Evolutionary conservation across 371 early-diverging fungal genomes (phyloP).

Genomic region (Rhizopus arrhizus): DNA sequence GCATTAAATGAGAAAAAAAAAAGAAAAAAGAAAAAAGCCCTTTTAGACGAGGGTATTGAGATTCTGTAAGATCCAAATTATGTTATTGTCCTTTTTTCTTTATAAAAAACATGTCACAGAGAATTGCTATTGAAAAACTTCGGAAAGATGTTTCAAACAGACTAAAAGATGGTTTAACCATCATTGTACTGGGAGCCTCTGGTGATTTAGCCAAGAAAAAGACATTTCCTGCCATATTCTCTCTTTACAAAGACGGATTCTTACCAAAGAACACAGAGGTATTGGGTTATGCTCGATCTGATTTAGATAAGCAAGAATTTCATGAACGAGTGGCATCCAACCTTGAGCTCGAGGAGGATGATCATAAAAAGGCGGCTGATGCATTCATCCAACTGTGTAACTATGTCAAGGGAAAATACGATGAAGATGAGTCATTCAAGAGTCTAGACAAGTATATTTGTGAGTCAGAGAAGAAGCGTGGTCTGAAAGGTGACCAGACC

Average conservation of each 20-base stretch:
- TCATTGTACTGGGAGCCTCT: constrained; percentile 84
- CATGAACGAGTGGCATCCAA: constrained; percentile 68
- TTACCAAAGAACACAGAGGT: constrained; percentile 78
- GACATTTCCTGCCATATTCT: constrained; percentile 96
- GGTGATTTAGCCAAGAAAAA: constrained; percentile 98
- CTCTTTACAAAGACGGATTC: constrained; percentile 74
- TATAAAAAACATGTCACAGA: constrained; percentile 1
- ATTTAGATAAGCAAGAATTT: constrained; percentile 76
- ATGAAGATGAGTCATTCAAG: constrained; percentile 74
- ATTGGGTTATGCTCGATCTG: constrained; percentile 95
- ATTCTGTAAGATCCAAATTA: background rate
- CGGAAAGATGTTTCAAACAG: constrained; percentile 25
- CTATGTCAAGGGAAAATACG: constrained; percentile 91
- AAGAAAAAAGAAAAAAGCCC: background rate
- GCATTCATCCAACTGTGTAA: constrained; percentile 73
- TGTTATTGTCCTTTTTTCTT: constrained; percentile 1
- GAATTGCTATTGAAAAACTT: constrained; percentile 11
- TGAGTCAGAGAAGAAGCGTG: constrained; percentile 54
- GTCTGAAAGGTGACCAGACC: constrained; percentile 33
- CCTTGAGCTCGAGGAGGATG: constrained; percentile 60
- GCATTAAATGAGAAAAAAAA: background rate
- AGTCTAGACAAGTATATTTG: constrained; percentile 64
- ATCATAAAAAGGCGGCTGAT: constrained; percentile 53
- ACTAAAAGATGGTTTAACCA: constrained; percentile 31
- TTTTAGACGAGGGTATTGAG: background rate